A percentile compares a stretch with the other conserved stretches of the same genome.
Evolutionary conservation across 1,139 yeast species (phyloP).

Genomic region (Pichia sp.): DNA sequence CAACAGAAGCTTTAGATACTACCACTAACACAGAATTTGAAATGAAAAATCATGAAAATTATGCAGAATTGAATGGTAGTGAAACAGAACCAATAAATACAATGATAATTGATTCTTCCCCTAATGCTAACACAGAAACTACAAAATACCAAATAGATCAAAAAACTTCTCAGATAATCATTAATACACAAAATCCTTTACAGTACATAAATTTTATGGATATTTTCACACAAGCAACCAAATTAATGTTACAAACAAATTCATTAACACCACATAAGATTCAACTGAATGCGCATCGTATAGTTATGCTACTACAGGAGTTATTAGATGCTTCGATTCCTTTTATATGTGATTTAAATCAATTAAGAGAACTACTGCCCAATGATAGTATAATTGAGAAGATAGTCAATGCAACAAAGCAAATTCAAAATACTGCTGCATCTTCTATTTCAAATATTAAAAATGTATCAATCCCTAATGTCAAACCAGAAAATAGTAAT

Average conservation of each 20-base stretch:
- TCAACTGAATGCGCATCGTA: slow-evolving; percentile 58
- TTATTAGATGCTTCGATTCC: slow-evolving; percentile 78
- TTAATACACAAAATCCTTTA: slow-evolving; percentile 36
- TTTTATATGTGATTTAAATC: slow-evolving; percentile 63
- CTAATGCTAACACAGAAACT: not conserved
- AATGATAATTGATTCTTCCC: not conserved
- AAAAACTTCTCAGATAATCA: slow-evolving; percentile 3
- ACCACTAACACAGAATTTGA: not conserved
- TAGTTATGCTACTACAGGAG: slow-evolving; percentile 55
- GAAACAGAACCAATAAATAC: not conserved
- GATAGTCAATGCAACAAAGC: slow-evolving; percentile 34
- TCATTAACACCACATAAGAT: slow-evolving; percentile 54
- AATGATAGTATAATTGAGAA: slow-evolving; percentile 36
- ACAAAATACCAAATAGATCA: not conserved
- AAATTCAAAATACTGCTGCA: slow-evolving; percentile 28
- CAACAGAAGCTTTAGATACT: not conserved
- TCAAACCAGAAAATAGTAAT: not conserved
- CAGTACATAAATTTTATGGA: slow-evolving; percentile 51
- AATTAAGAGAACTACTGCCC: slow-evolving; percentile 65
- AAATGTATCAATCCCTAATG: slow-evolving; percentile 16
- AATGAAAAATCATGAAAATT: not conserved
- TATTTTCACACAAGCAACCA: slow-evolving; percentile 45
- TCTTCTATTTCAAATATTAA: slow-evolving; percentile 23
- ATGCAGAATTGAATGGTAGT: not conserved
- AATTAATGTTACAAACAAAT: slow-evolving; percentile 48